phyloP scores from a whole-genome alignment of 176 grass and related monocot genomes.

The Raddia distichophylla region DNA sequence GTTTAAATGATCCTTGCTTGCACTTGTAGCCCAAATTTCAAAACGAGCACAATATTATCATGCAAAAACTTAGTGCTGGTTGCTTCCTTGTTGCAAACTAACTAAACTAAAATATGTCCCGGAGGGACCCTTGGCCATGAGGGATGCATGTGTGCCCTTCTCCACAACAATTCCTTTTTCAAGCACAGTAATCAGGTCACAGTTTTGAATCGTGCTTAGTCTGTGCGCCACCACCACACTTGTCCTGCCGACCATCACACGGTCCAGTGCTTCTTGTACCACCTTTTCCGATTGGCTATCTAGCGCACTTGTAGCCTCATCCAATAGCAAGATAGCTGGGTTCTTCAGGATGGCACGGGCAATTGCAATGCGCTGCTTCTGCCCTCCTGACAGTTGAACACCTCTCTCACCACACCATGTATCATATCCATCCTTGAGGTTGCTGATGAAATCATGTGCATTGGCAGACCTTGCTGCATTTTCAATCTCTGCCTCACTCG shows the following conservation, averaged over 20 bases:
- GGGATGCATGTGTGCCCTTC: constrained; percentile 58
- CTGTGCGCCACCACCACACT: constrained; percentile 70
- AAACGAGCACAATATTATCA: background rate
- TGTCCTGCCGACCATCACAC: constrained; percentile 66
- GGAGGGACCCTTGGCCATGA: constrained; percentile 51
- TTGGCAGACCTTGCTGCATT: constrained; percentile 76
- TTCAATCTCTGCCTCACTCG: constrained; percentile 72
- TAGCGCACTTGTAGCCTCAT: constrained; percentile 65
- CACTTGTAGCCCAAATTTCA: background rate
- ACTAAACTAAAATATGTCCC: constrained; percentile 61
- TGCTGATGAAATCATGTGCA: constrained; percentile 90
- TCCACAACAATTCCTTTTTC: constrained; percentile 65
- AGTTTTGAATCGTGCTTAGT: constrained; percentile 58
- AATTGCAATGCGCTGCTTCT: constrained; percentile 69
- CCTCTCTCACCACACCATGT: constrained; percentile 79
- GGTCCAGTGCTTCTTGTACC: constrained; percentile 64
- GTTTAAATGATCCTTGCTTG: constrained; percentile 26
- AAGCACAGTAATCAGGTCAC: constrained; percentile 55
- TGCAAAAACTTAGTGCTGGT: constrained; percentile 37
- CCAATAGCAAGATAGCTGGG: constrained; percentile 50
- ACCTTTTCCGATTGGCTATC: constrained; percentile 52
- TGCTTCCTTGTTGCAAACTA: constrained; percentile 54
- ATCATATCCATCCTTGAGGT: constrained; percentile 83
- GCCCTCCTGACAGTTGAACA: constrained; percentile 86
- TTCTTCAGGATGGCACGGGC: constrained; percentile 59